Evolutionary conservation across 106 monocot genomes (phyloP), one percentile per base, ranked within the genome.

Genomic region (Hemerocallis citrina): DNA sequence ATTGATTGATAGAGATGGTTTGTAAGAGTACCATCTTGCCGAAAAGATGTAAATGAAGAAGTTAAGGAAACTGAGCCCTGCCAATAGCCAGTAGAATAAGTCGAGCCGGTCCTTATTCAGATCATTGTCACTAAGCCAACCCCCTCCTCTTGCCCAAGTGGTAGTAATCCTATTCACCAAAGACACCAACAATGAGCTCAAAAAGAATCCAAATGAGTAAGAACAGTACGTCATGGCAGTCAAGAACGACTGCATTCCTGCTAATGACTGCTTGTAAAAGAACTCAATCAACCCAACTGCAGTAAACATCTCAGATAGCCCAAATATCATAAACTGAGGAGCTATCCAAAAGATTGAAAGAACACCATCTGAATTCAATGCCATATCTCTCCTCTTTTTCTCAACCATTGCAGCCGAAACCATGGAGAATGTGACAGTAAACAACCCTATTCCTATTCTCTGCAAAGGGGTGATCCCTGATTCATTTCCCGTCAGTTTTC

Each of bases 151-250:
- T 32, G 31, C 44, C 7, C 65, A 66, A 7, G n/a, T 59, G 20
- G 68, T 41, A 4, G 82, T 94, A 67, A 89, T 43, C 70, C 46
- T 86, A 77, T 94, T 89, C 40, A 83, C 86, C 11, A 86, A 29
- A 9, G 94, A 89, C 8, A 94, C 94, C 19, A 94, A 63, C 2
- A 94, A 13, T 0, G 94, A 86, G 75, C 94, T 94, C 37, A 94
- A 24, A 67, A 63, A 94, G 73, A 94, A 94, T 3, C 89, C 94
- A 24, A 94, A 94, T 0, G 94, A 94, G 61, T 94, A 94, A 19
- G 94, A 94, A 57, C 94, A 94, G 52, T 94, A 94, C 1, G 94
- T 89, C 75, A 94, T 89, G 61, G 89, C 85, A 0, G 94, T 94
- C 1, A 89, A 70, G 45, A 89, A 94, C 2, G 94, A 74, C 51